Percentiles rank a stretch among this genome's conserved stretches.
These are phyloP conservation scores for Globisporangium cederbergense DNA, from an alignment of 352 stramenopile genomes.

Conservation along the genomic window DNA sequence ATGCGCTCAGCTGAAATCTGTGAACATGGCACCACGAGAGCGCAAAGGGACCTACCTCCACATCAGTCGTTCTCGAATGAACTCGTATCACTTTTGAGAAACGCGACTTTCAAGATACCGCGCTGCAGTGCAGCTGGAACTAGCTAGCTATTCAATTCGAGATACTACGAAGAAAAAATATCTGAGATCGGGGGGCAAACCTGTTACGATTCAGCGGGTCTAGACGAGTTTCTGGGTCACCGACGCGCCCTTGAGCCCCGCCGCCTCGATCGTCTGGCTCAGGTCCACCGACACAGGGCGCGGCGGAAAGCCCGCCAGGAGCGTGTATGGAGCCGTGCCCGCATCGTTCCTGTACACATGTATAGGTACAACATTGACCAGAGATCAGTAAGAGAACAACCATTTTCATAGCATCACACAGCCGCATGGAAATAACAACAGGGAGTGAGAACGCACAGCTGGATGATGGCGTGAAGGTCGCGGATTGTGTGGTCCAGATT, in stretches of 20 bases:
- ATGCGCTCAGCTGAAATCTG: too few species aligned
- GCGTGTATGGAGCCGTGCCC: constrained; percentile 76
- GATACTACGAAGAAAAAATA: too few species aligned
- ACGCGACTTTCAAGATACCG: neutral
- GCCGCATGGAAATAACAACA: neutral
- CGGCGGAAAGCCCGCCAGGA: constrained; percentile 91
- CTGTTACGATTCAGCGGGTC: neutral
- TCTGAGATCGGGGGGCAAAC: too few species aligned
- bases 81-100: too few species aligned
- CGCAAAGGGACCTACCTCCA: too few species aligned
- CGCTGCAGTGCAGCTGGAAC: too few species aligned
- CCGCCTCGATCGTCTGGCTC: constrained; percentile 84
- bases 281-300: constrained; percentile 82
- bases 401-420: neutral
- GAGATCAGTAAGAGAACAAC: neutral
- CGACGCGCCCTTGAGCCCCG: constrained; percentile 89
- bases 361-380: neutral
- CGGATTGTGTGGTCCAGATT: constrained; percentile 88
- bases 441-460: constrained; percentile 36
- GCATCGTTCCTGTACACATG: constrained; percentile 56
- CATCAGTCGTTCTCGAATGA: too few species aligned
- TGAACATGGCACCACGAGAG: too few species aligned
- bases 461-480: constrained; percentile 86
- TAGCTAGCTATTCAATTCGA: too few species aligned
- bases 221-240: constrained; percentile 92